These are phyloP conservation scores for Suhomyces coccinellae DNA, from an alignment of 1,139 yeast genomes.

Conservation along the genomic window DNA sequence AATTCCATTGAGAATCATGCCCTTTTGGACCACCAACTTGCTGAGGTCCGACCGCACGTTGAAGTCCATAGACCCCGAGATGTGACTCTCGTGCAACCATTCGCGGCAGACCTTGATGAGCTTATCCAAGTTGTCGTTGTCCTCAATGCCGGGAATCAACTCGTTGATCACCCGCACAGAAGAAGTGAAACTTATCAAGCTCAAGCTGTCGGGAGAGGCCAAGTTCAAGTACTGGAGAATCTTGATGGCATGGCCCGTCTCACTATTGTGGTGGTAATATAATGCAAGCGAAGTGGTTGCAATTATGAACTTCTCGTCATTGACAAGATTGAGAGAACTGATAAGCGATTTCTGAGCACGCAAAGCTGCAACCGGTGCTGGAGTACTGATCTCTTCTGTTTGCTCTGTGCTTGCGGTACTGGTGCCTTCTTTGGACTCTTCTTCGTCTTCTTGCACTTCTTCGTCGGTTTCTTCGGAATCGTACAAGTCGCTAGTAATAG, in stretches of 20 bases:
- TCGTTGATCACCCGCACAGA: slow-evolving; percentile 29
- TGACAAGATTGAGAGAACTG: slow-evolving; percentile 34
- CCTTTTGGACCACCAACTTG: slow-evolving; percentile 34
- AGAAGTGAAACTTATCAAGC: slow-evolving; percentile 34
- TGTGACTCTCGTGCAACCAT: slow-evolving; percentile 35
- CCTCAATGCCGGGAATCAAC: slow-evolving; percentile 25
- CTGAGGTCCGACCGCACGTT: slow-evolving; percentile 31
- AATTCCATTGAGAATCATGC: slow-evolving; percentile 35
- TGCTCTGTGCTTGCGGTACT: neutral
- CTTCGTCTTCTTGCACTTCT: slow-evolving; percentile 15
- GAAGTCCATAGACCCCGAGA: slow-evolving; percentile 21
- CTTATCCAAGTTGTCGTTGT: slow-evolving; percentile 28
- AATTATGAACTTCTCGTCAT: slow-evolving; percentile 38
- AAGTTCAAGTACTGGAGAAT: slow-evolving; percentile 31
- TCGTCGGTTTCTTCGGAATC: slow-evolving; percentile 35
- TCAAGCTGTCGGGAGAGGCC: slow-evolving; percentile 12
- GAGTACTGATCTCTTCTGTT: neutral
- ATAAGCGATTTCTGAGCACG: slow-evolving; percentile 26
- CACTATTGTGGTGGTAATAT: slow-evolving; percentile 25
- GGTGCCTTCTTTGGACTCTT: slow-evolving; percentile 9
- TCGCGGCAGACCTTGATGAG: slow-evolving; percentile 28
- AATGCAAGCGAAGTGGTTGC: slow-evolving; percentile 30
- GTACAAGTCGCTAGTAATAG: slow-evolving; percentile 30
- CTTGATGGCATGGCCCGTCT: slow-evolving; percentile 21
- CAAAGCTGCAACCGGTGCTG: neutral